Percentiles rank a stretch among this genome's conserved stretches.
phyloP scores from a whole-genome alignment of 2,329 filamentous ascomycete genomes.

The Trichoderma pleuroti region DNA sequence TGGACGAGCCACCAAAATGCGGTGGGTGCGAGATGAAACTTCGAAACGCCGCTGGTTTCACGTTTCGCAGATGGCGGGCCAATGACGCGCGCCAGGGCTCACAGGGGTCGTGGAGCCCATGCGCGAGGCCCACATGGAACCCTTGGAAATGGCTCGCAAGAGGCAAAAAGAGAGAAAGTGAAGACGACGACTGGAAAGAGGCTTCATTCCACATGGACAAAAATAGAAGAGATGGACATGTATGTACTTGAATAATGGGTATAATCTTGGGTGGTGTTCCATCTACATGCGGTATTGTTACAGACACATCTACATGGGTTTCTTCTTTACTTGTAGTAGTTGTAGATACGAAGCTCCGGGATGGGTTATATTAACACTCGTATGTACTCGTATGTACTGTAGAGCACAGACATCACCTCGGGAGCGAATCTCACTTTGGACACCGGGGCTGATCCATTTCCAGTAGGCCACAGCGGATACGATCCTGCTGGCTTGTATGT shows the following conservation, averaged over 20 bases:
- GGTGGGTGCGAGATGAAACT: conserved; percentile 11
- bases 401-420: neutral
- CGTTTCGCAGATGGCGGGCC: conserved; percentile 20
- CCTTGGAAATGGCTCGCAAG: conserved; percentile 13
- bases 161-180: neutral
- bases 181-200: neutral
- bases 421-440: neutral
- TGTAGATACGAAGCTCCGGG: neutral
- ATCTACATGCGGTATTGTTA: neutral
- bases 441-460: neutral
- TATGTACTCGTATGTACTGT: neutral
- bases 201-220: neutral
- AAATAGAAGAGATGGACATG: neutral
- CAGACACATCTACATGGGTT: neutral
- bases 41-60: conserved; percentile 30
- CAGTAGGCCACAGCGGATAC: neutral
- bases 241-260: neutral
- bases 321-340: neutral
- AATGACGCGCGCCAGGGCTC: conserved; percentile 19
- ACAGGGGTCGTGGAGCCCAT: neutral
- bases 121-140: neutral
- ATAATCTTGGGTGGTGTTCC: neutral
- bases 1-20: conserved; percentile 10
- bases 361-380: neutral
- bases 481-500: neutral